phyloP scores from a whole-genome alignment of 495 filamentous ascomycete species.

The Schizothecium vesticola region DNA sequence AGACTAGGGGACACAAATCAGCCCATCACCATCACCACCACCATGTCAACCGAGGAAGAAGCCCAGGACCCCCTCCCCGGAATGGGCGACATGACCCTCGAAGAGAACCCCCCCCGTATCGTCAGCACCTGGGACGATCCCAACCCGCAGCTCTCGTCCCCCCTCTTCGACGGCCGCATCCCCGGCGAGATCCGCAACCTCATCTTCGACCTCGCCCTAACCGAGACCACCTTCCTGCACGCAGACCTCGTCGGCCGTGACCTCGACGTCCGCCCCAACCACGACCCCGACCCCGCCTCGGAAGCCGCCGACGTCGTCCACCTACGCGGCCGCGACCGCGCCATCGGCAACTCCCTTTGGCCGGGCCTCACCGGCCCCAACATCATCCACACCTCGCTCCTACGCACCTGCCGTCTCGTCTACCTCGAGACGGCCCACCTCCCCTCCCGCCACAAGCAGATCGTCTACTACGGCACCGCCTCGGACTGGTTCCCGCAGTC shows the following conservation, averaged over 20 bases:
- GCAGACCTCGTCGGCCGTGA: neutral
- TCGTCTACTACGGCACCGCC: neutral
- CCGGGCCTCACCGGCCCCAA: neutral
- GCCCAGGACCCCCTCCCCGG: neutral
- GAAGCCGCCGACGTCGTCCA: neutral
- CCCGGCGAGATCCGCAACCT: constrained; percentile 1
- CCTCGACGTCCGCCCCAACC: neutral
- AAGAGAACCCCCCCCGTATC: neutral
- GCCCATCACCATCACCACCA: neutral
- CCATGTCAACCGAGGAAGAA: neutral
- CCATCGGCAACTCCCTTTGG: neutral
- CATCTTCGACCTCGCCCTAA: constrained; percentile 1
- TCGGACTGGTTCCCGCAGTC: neutral
- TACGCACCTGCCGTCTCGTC: constrained; percentile 4
- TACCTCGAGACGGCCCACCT: constrained; percentile 3
- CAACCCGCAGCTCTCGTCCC: neutral
- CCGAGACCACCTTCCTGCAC: neutral
- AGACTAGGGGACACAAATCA: neutral
- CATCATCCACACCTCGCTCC: neutral
- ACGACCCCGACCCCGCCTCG: neutral
- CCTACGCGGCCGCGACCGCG: neutral
- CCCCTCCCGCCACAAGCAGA: neutral
- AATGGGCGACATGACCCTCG: neutral
- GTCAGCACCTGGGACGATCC: neutral
- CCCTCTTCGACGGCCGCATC: neutral